These are phyloP conservation scores for Lachancea fermentati DNA, from an alignment of 805 yeast species.

Conservation along the genomic window DNA sequence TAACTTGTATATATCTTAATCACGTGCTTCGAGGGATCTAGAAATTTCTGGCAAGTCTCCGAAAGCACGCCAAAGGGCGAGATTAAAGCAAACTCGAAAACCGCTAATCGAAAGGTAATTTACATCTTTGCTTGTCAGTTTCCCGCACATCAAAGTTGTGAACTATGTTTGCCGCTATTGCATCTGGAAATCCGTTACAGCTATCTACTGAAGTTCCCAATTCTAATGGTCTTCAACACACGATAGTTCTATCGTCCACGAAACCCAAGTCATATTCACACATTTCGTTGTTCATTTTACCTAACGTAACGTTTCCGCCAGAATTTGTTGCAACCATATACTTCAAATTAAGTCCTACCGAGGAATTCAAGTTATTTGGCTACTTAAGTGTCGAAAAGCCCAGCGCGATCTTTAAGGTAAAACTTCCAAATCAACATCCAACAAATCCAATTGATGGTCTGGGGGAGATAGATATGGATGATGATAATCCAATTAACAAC, in stretches of 20 bases:
- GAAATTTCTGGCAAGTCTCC: slow-evolving; percentile 2
- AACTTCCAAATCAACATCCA: slow-evolving; percentile 28
- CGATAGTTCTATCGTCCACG: slow-evolving; percentile 31
- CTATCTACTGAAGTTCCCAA: slow-evolving; percentile 34
- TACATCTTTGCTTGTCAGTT: too few relatives aligned
- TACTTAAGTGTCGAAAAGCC: slow-evolving; percentile 64
- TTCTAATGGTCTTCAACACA: slow-evolving; percentile 34
- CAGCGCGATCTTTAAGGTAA: slow-evolving; percentile 84
- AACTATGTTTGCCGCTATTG: slow-evolving; percentile 38
- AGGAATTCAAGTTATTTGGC: slow-evolving; percentile 61
- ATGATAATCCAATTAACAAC: slow-evolving; percentile 38
- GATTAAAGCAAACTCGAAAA: too few relatives aligned
- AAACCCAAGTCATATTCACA: slow-evolving; percentile 47
- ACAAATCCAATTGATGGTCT: slow-evolving; percentile 32
- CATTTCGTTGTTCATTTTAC: slow-evolving; percentile 77
- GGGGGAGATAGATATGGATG: slow-evolving; percentile 55
- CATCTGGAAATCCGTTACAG: slow-evolving; percentile 36
- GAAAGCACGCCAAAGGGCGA: neutral
- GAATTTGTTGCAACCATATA: slow-evolving; percentile 78
- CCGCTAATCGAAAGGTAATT: too few relatives aligned
- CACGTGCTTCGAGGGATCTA: neutral
- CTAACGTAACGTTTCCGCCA: slow-evolving; percentile 68
- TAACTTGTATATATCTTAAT: neutral
- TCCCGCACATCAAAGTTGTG: too few relatives aligned
- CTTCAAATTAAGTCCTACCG: slow-evolving; percentile 65